Evolutionary conservation across 108 stramenopile genomes (phyloP), one percentile per base, ranked within the genome.

Genomic region (Stephanodiscus minutulus): DNA sequence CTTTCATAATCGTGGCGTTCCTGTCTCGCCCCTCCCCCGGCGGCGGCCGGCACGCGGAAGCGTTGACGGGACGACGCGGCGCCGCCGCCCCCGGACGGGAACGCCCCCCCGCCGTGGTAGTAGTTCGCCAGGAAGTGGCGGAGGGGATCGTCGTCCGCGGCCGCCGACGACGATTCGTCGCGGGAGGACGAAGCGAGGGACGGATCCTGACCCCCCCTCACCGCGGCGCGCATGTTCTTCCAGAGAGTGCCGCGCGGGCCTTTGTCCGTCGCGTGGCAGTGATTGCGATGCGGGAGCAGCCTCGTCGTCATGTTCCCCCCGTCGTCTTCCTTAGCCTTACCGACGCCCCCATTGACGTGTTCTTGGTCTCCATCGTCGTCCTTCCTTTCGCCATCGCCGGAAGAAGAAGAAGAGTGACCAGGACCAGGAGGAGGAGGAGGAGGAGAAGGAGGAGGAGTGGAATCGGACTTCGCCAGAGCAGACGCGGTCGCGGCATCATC

Each of bases 191-290:
- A 41, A 43, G 39, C 59, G 18, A n/a, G 11, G 20, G 59, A 60
- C 36, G 59, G 59, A 74, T 74, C 73, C n/a, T 29, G 36, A 27
- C 73, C 73, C 18, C 41, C 35, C 44, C 60, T 65, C 28, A 66
- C 21, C 41, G 73, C 64, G 17, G 35, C 33, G n/a, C 73, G 63
- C 64, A 74, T 56, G 13, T 59, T 31, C 46, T 65, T 74, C 73
- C 73, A 74, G 9, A 74, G 43, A 5, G 54, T n/a, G 5, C 44
- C 48, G 2, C 24, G 25, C 1, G 36, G 10, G 1, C 73, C 73
- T 25, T 48, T 65, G 64, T 74, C 64, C n/a, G 56, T 74, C 25
- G 73, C 73, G 27, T 66, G 41, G 56, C 73, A 74, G 44, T 74
- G 73, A 60, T 74, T 74, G 13, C 37, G 29, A 47, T 64, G 58